phyloP scores from a whole-genome alignment of 768 basidiomycete species.

The Mycena chlorophos region DNA sequence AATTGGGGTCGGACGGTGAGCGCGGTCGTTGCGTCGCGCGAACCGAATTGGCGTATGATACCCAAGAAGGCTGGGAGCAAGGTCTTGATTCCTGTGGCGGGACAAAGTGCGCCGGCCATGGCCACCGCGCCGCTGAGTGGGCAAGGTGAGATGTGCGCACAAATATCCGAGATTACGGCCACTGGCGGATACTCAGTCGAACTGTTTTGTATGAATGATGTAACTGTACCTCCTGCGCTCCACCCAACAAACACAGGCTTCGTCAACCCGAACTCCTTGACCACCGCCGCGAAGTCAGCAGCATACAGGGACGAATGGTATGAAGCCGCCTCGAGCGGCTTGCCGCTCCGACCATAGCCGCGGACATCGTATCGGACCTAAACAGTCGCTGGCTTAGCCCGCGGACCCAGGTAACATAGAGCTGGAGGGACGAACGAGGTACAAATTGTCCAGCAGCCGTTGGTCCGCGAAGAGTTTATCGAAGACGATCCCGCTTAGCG shows the following conservation, averaged over 20 bases:
- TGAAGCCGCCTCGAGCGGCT: conserved; percentile 4
- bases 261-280: conserved; percentile 7
- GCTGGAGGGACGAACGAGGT: conserved; percentile 5
- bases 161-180: conserved; percentile 12
- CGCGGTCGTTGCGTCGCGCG: conserved; percentile 9
- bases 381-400: neutral
- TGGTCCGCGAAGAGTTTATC: conserved; percentile 31
- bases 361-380: conserved; percentile 22
- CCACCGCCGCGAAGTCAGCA: conserved; percentile 20
- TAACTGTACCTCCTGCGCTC: conserved; percentile 16
- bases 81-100: neutral
- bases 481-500: conserved; percentile 29
- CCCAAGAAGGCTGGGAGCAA: conserved; percentile 5
- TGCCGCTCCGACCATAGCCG: conserved; percentile 21
- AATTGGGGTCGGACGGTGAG: conserved; percentile 10
- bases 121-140: conserved; percentile 15
- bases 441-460: conserved; percentile 16
- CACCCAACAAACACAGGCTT: conserved; percentile 21
- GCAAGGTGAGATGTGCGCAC: conserved; percentile 16
- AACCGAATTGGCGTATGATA: conserved; percentile 1
- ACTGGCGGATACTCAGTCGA: neutral
- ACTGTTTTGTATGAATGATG: neutral
- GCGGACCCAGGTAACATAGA: neutral
- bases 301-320: conserved; percentile 18
- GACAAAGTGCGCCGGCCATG: conserved; percentile 13